These are phyloP conservation scores for Emericellopsis atlantica DNA, from an alignment of 2,329 filamentous ascomycete genomes.

Conservation along the genomic window DNA sequence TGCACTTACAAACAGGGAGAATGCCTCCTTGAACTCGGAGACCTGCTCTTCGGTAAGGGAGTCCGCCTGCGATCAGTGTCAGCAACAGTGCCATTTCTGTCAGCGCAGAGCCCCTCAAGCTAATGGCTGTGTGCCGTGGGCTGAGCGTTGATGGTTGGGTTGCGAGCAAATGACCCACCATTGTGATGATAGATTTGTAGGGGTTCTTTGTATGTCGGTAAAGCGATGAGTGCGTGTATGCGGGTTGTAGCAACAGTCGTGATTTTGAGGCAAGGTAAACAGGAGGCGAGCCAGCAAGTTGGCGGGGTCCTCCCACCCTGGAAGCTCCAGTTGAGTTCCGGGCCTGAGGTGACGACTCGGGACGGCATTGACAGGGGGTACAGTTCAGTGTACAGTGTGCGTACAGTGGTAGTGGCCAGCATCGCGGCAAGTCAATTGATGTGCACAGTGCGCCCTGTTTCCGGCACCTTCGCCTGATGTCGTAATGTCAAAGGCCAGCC, in stretches of 20 bases:
- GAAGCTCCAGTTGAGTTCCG: not conserved
- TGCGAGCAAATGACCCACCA: slow-evolving; percentile 3
- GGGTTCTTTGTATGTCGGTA: not conserved
- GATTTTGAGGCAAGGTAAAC: too few relatives aligned
- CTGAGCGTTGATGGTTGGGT: slow-evolving; percentile 5
- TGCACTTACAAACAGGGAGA: slow-evolving; percentile 92
- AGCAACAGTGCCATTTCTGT: slow-evolving; percentile 6
- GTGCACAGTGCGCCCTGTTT: too few relatives aligned
- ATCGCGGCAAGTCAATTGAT: too few relatives aligned
- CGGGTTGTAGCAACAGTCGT: not conserved
- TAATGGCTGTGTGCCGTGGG: not conserved
- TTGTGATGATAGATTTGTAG: not conserved
- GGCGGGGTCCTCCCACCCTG: not conserved
- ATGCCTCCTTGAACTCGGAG: slow-evolving; percentile 99
- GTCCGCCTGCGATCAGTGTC: slow-evolving; percentile 56
- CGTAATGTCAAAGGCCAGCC: too few relatives aligned
- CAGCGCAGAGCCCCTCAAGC: slow-evolving; percentile 13
- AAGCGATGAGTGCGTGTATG: not conserved
- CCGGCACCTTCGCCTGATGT: too few relatives aligned
- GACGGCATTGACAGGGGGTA: not conserved
- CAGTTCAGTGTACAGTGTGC: not conserved
- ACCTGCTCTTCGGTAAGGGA: slow-evolving; percentile 99
- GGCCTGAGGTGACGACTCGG: not conserved
- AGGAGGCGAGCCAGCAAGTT: not conserved
- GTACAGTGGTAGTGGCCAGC: too few relatives aligned